A percentile compares a stretch with the other conserved stretches of the same genome.
Evolutionary conservation across 768 basidiomycete species (phyloP).

Genomic region (Lyophyllum atratum): DNA sequence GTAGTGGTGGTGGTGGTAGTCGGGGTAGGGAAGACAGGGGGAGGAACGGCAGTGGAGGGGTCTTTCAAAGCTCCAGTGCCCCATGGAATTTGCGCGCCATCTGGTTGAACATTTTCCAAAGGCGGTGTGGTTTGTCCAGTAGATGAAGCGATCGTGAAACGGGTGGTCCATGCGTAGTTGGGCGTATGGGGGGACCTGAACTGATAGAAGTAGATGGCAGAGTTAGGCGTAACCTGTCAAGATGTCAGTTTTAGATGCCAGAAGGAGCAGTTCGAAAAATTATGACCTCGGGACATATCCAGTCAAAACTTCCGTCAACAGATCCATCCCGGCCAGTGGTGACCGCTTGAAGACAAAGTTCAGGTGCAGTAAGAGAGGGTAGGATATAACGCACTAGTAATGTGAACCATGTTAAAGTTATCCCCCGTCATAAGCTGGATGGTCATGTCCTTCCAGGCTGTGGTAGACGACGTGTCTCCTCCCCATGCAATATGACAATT

Average conservation of each 20-base stretch:
- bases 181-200: conserved; percentile 51
- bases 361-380: too few species aligned
- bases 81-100: conserved; percentile 59
- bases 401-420: conserved; percentile 66
- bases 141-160: conserved; percentile 68
- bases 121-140: conserved; percentile 48
- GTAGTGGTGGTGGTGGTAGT: neutral
- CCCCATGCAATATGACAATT: conserved; percentile 64
- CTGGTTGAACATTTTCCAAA: conserved; percentile 52
- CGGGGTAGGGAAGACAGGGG: conserved; percentile 25
- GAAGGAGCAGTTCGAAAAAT: too few species aligned
- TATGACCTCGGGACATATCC: conserved; percentile 64
- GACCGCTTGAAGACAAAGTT: conserved; percentile 47
- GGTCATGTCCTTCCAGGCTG: conserved; percentile 67
- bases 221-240: conserved; percentile 57
- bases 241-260: neutral
- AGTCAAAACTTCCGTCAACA: conserved; percentile 46
- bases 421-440: conserved; percentile 81
- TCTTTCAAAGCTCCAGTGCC: conserved; percentile 61
- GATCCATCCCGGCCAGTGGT: conserved; percentile 63
- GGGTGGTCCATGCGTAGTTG: conserved; percentile 65
- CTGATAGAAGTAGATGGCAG: conserved; percentile 81
- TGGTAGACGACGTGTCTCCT: conserved; percentile 50
- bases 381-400: conserved; percentile 72
- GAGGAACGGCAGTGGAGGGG: conserved; percentile 36